Evolutionary conservation across 805 yeast genomes (phyloP), one percentile per base, ranked within the genome.

Genomic region (Candida sanyiensis): DNA sequence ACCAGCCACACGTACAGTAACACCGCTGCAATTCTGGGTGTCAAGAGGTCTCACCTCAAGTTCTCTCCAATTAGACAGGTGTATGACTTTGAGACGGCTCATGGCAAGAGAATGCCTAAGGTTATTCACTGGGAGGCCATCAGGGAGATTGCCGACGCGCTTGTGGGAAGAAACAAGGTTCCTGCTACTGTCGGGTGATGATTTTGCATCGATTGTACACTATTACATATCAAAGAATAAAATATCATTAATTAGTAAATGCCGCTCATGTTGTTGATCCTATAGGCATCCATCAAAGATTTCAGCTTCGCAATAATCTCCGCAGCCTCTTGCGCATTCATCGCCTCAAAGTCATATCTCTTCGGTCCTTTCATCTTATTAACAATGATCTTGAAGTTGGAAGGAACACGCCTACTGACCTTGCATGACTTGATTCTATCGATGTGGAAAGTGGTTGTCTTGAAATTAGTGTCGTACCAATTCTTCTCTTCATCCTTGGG

Each of bases 21-120:
- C 4, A 81, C 94, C 33, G 88, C 94, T 15, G 75, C 83, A 28
- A 95, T 90, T 18, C 64, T 90, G 45, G 97, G 97, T 53, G 75
- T 88, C 45, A 75, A 77, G 57, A 76, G 85, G 34, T 78, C 94
- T 11, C 85, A 82, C 54, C 68, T 90, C 54, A 74, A 63, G 42
- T 88, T 84, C 67, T 72, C 85, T 9, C 69, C 93, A 8, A 73
- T 93, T 41, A 73, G 84, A 58, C 74, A 72, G 43, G 70, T 90
- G 48, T 89, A 84, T 64, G 95, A 89, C 57, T 81, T 68, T 57
- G 97, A 93, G 63, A 87, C 97, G 13, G 87, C 85, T 51, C 59
- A 84, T 26, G 69, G 64, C 17, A 75, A 69, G 61, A 82, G 99
- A 70, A 80, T 93, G 75, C 95, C 97, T 52, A 88, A 85, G 69